These are phyloP conservation scores for Suillus brevipes DNA, from an alignment of 768 basidiomycete genomes.

Conservation along the genomic window DNA sequence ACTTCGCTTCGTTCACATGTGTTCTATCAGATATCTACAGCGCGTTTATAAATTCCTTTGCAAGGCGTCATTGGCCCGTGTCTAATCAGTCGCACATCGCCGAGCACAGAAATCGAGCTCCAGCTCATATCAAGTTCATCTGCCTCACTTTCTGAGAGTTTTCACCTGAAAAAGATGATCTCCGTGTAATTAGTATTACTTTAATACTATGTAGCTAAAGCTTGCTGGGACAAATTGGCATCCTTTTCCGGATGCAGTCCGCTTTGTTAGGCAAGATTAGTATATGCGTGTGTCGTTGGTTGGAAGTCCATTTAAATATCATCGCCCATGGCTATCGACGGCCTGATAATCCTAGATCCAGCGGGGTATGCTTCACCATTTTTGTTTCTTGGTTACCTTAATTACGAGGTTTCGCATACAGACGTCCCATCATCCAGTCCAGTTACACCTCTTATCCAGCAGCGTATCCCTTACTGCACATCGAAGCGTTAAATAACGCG, in stretches of 20 bases:
- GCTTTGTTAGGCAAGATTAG: neutral
- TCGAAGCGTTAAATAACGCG: slow-evolving; percentile 81
- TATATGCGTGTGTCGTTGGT: neutral
- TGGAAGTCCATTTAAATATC: neutral
- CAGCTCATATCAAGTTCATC: slow-evolving; percentile 1
- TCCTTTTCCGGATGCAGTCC: slow-evolving; percentile 1
- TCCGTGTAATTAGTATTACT: neutral
- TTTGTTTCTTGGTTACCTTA: slow-evolving; percentile 13
- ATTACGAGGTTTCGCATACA: slow-evolving; percentile 30
- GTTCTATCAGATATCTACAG: neutral
- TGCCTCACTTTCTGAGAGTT: neutral
- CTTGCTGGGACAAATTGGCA: neutral
- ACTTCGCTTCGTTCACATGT: neutral
- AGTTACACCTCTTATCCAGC: slow-evolving; percentile 78
- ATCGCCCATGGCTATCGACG: slow-evolving; percentile 69
- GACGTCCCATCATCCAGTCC: slow-evolving; percentile 84
- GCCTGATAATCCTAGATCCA: slow-evolving; percentile 76
- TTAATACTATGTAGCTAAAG: neutral
- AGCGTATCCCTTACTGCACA: slow-evolving; percentile 81
- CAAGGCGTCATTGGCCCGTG: neutral
- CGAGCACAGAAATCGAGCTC: neutral
- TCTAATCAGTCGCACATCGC: slow-evolving; percentile 5
- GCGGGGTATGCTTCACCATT: slow-evolving; percentile 53
- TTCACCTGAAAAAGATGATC: slow-evolving; percentile 1
- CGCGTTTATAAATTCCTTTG: neutral